Base-by-base conservation (phyloP, 1,284 basidiomycete species). In the Cystobasidium sp. region DNA sequence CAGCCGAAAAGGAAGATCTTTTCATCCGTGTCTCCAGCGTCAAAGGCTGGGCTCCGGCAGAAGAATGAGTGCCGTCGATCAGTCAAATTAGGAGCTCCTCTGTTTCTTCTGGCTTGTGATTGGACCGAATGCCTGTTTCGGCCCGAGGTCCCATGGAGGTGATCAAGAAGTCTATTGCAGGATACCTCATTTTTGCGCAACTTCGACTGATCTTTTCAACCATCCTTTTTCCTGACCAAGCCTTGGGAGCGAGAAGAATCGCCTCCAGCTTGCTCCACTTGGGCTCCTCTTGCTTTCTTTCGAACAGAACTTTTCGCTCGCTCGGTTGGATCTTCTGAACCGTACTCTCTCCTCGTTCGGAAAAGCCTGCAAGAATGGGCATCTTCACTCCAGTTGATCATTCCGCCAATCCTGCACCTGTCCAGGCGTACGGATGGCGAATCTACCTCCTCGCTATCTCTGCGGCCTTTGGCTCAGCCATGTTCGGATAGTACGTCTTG, bases 381-480 rank as follows among this genome's bases (percentile, higher is more conserved):
- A 66, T 66, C 64, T 55, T 66, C 47, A 31, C 64, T 20, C 64
- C 64, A 12, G 51, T 52, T 16, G 64, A 66, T 49, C 49, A 39
- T 43, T 66, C 64, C 10, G 64, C 64, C 18, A 66, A 66, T 47
- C 83, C 84, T 2, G 84, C 84, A 22, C 84, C 84, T 16, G 77
- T 77, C 62, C 80, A 84, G 70, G 83, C 87, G 24, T 86, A 87
- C 83, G 86, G 86, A 78, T 84, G 82, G 82, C 82, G 84, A 24
- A 59, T 68, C 39, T 68, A 59, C 44, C 39, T 58, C 22, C 41
- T 68, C 9, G 76, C 76, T 31, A 64, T 75, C 47, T 67, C 74
- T 22, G 77, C 77, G 1, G 77, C 76, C 6, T 62, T 61, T 6
- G 76, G 64, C 39, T 52, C 49, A 20, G 47, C 64, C 1, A 66